phyloP scores from a whole-genome alignment of 2,329 filamentous ascomycete species.

The Pestalotiopsis sp. region DNA sequence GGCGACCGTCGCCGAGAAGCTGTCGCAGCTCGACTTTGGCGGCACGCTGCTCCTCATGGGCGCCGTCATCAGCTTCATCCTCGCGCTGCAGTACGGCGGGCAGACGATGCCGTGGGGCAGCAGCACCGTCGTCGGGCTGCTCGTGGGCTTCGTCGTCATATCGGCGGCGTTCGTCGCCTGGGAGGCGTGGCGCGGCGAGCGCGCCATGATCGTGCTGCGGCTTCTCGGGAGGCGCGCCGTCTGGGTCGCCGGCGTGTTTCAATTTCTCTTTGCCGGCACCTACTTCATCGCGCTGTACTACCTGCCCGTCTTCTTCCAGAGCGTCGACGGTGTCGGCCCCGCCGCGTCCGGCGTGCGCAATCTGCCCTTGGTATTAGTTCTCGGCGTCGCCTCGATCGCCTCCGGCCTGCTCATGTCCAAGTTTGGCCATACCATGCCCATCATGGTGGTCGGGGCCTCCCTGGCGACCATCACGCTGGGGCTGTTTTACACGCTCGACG shows the following conservation, averaged over 20 bases:
- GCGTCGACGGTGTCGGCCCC: constrained; percentile 26
- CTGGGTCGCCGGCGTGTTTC: constrained; percentile 32
- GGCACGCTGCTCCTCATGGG: constrained; percentile 30
- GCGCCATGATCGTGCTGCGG: constrained; percentile 41
- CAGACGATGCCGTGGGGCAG: constrained; percentile 41
- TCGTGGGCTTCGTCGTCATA: constrained; percentile 39
- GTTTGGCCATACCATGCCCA: constrained; percentile 29
- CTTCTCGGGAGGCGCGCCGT: constrained; percentile 43
- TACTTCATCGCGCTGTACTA: constrained; percentile 29
- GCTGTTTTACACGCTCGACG: constrained; percentile 30
- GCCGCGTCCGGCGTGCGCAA: constrained; percentile 34
- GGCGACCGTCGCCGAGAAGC: constrained; percentile 23
- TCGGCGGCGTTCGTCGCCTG: constrained; percentile 41
- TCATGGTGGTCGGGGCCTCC: constrained; percentile 35
- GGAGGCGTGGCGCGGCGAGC: constrained; percentile 34
- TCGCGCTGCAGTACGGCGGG: constrained; percentile 36
- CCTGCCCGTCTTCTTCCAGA: constrained; percentile 35
- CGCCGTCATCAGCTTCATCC: constrained; percentile 30
- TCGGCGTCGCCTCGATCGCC: constrained; percentile 31
- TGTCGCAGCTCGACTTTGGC: constrained; percentile 29
- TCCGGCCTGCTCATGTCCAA: constrained; percentile 27
- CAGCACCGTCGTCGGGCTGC: constrained; percentile 43
- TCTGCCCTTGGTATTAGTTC: constrained; percentile 35
- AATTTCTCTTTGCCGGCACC: constrained; percentile 8
- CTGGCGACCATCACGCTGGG: constrained; percentile 34